Base-by-base conservation (phyloP, 139 green algal species). In the Diplosphaera chodatii region DNA sequence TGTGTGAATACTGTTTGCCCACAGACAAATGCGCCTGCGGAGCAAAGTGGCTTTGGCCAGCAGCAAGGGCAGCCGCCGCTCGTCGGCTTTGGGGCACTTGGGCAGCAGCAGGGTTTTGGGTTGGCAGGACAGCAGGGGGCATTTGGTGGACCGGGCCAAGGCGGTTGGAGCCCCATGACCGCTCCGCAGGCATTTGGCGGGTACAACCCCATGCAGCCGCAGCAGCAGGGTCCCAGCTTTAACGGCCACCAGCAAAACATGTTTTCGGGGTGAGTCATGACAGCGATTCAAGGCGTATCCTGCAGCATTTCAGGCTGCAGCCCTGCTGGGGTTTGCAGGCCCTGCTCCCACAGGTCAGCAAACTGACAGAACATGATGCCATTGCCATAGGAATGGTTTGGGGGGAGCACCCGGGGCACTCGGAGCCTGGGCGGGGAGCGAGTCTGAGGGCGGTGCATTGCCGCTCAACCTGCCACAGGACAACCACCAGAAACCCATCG, bases 91-190 rank as follows among this genome's bases (percentile, higher is more conserved):
- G 48, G 48, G 16, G 13, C 18, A 3, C 8, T 10, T 6, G 48
- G 48, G 16, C 48, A 59, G 48, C n/a, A n/a, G n/a, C n/a, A n/a
- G n/a, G n/a, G n/a, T n/a, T n/a, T n/a, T n/a, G n/a, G n/a, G n/a
- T n/a, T n/a, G n/a, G n/a, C n/a, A n/a, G n/a, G n/a, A n/a, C n/a
- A n/a, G n/a, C n/a, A n/a, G n/a, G n/a, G n/a, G n/a, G n/a, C n/a
- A n/a, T 48, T 48, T 48, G 6, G 70, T 63, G 41, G 23, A 67
- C 13, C 33, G 48, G 2, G 67, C 72, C 29, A 41, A 66, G 55
- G 30, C n/a, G n/a, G 63, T 37, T 74, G n/a, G 64, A 70, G 5
- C 63, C 75, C 32, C 75, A 80, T 65, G 71, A 72, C 30, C 48
- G 29, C 18, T 31, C 37, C 15, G 67, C 70, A 25, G n/a, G 68